Conservation (phyloP, 2,329 filamentous ascomycete genomes). For the Dothideomycetes sp. region DNA sequence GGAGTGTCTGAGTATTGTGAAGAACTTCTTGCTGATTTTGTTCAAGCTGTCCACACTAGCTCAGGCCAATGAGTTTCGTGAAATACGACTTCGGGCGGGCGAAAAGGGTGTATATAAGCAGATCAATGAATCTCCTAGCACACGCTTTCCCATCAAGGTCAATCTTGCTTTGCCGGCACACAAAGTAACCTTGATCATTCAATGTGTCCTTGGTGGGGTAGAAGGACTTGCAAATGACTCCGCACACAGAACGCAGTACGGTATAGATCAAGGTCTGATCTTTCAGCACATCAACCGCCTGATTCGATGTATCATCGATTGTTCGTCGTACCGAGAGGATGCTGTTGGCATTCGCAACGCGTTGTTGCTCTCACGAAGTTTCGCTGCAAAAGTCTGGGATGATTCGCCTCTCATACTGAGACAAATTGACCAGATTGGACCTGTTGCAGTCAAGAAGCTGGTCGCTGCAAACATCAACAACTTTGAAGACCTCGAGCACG, state of each 20-base stretch:
- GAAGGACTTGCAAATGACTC: conserved; percentile 50
- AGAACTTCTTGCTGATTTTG: conserved; percentile 2
- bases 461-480: conserved; percentile 57
- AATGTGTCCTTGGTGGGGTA: conserved; percentile 58
- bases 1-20: background rate
- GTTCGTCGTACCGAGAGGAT: conserved; percentile 52
- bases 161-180: conserved; percentile 55
- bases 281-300: conserved; percentile 61
- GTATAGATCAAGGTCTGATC: conserved; percentile 50
- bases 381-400: conserved; percentile 73
- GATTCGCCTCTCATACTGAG: conserved; percentile 68
- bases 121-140: conserved; percentile 56
- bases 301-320: conserved; percentile 66
- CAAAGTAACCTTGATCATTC: conserved; percentile 69
- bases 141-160: conserved; percentile 61
- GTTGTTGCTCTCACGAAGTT: conserved; percentile 65
- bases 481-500: conserved; percentile 56
- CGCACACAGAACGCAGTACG: conserved; percentile 45
- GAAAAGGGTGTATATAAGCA: conserved; percentile 62
- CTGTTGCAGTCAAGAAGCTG: conserved; percentile 64
- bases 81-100: conserved; percentile 57
- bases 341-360: conserved; percentile 56
- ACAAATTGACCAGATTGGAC: conserved; percentile 70
- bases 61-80: conserved; percentile 60
- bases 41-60: conserved; percentile 53